Evolutionary conservation across 441 rosid genomes (phyloP), one percentile per base, ranked within the genome.

Genomic region (Sinapis alba): DNA sequence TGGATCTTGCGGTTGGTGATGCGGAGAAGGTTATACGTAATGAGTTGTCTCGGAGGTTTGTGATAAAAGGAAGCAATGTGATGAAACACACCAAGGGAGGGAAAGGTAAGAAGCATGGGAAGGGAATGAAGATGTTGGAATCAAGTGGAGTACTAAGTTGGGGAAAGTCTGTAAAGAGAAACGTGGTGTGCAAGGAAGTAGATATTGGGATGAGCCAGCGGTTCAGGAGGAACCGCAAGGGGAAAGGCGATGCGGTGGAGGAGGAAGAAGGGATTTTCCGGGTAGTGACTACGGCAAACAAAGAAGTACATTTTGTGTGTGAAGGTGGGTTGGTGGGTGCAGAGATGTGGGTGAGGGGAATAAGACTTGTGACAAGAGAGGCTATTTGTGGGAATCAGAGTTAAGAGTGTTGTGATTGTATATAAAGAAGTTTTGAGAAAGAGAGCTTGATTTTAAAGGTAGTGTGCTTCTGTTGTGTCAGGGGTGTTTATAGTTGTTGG

Each of bases 81-180:
- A 74, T 73, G 82, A 96, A 96, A 76, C 91, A 91, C 82, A 96
- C 96, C 43, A 96, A 87, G 80, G 84, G 88, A 71, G 99, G 99
- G 2, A 93, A 77, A 66, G 98, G 98, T 20, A 76, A 62, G 41
- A 87, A 88, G 7, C 99, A 96, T 53, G 41, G 45, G 61, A 96
- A 96, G 79, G 81, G 80, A 15, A 6, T 96, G 73, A 82, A 70
- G 78, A 85, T 93, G 91, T 38, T 88, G 66, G 84, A 78, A 13
- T 71, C 81, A 27, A 71, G 82, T 0, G 93, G 97, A 6, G 83
- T 87, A 28, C 78, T 93, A 50, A 75, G 80, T 21, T 96, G 98
- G 99, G 99, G 99, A 4, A 96, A 89, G 21, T 89, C 98, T 0
- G 81, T 76, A 23, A 51, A 78, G 53, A 87, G 87, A 61, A 96